Evolutionary conservation across 495 filamentous ascomycete species (phyloP), one percentile per base, ranked within the genome.

Genomic region (Tetracladium setigerum): DNA sequence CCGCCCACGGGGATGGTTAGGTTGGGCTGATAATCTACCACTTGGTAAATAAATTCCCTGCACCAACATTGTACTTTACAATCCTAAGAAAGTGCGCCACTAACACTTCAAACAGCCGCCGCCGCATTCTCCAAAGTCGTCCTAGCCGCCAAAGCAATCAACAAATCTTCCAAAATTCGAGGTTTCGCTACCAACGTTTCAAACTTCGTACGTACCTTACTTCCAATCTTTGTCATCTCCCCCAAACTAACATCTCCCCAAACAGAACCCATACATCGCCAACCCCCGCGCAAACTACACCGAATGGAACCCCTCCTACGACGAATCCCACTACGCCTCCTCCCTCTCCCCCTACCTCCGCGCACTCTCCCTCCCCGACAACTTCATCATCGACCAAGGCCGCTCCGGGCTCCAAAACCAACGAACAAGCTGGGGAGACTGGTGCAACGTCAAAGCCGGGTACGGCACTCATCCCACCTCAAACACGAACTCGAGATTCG

Each of bases 1-100:
- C 83, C 46, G 86, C 82, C 63, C 81, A 84, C 70, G 81, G 76
- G 86, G 86, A 54, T 90, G 85, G 86, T 74, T 88, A 48, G 86
- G 86, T 52, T 90, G 86, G 86, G 67, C 79, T 38, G 82, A 74
- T 47, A 89, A 90, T 69, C 71, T 89, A 2, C 54, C 39, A 71
- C 54, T 81, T 78, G 47, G 84, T 81, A 17, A 83, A 82, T 22
- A 57, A 78, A 58, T 73, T 84, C 55, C 82, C 78, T n/a, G 50
- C 82, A 75, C 54, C 59, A 71, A 52, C 76, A 82, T 31, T 86
- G 79, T 38, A 30, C 2, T 16, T 18, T 4, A 5, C 3, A n/a
- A n/a, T n/a, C n/a, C n/a, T n/a, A n/a, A n/a, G n/a, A n/a, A n/a
- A n/a, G n/a, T n/a, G n/a, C n/a, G n/a, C n/a, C n/a, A 40, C 34